Evolutionary conservation across 192 early-diverging fungal genomes (phyloP), one percentile per base, ranked within the genome.

Genomic region (Coemansia sp.): DNA sequence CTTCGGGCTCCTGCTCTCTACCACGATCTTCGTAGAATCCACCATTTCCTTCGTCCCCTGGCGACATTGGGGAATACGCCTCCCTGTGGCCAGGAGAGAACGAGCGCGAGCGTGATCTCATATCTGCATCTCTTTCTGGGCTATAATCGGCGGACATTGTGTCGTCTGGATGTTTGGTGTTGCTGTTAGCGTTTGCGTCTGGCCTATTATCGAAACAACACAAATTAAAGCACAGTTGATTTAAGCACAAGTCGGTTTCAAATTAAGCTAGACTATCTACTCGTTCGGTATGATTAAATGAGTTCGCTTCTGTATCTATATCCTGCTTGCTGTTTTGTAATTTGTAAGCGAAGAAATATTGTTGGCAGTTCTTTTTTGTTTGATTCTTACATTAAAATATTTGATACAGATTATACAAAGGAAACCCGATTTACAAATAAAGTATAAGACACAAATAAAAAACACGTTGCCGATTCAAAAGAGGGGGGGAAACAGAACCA

Each of bases 11-110:
- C 16, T 42, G 16, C 33, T 48, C 62, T 3, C 48, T 23, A 26
- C 56, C 34, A 18, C 26, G 43, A 43, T 33, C 35, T 2, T 58
- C 45, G 26, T 31, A 31, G 8, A 26, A 20, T 25, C 13, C 12
- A 6, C 23, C 23, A 12, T 25, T 49, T 20, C 42, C 33, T 25
- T 25, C 40, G 26, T 31, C 61, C 49, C 72, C 52, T 33, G 76
- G 71, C 28, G 76, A 71, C 26, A 56, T 30, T 18, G 76, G 67
- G 40, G 58, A 52, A 29, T 73, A 72, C 12, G 64, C 70, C 10
- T 46, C 70, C 15, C 21, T 15, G 33, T 55, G 70, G 3, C 60
- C 40, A 20, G 62, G 61, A 33, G 75, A 72, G 34, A n/a, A 16
- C 55, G 75, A 72, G 39, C 67, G 65, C 23, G 75, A 77, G 3